A percentile compares a stretch with the other conserved stretches of the same genome.
Conservation (phyloP, 768 basidiomycete species). For the Amanita fuliginea region DNA sequence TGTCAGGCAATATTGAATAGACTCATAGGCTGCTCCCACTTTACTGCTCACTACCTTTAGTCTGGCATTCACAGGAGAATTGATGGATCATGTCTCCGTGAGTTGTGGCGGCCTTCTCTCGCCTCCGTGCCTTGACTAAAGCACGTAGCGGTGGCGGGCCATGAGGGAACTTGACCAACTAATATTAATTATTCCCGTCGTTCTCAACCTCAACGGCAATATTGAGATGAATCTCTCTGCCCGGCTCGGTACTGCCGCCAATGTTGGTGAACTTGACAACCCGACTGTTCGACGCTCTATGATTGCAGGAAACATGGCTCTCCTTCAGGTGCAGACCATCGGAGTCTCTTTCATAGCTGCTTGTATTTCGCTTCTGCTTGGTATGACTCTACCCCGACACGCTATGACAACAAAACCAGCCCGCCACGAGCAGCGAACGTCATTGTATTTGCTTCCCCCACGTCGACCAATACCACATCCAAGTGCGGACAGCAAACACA, state of each 20-base stretch:
- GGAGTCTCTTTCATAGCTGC: conserved; percentile 85
- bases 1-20: not conserved
- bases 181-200: conserved; percentile 91
- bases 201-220: conserved; percentile 95
- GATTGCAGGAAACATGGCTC: conserved; percentile 69
- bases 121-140: not conserved
- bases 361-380: conserved; percentile 62
- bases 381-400: conserved; percentile 42
- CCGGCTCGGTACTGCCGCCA: conserved; percentile 88
- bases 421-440: not conserved
- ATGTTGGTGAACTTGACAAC: conserved; percentile 85
- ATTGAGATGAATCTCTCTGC: conserved; percentile 98
- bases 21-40: conserved; percentile 72
- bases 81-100: conserved; percentile 81
- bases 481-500: conserved; percentile 14
- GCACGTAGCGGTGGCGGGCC: conserved; percentile 68
- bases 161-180: conserved; percentile 89
- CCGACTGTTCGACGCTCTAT: conserved; percentile 48
- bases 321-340: conserved; percentile 90
- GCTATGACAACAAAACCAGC: not conserved
- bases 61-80: conserved; percentile 82
- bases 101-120: conserved; percentile 13
- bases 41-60: conserved; percentile 77
- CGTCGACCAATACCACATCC: conserved; percentile 5
- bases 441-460: not conserved